Percentiles rank a stretch among this genome's conserved stretches.
Evolutionary conservation across 2,329 filamentous ascomycete genomes (phyloP).

Genomic region (Graphiopsis chlorocephala): DNA sequence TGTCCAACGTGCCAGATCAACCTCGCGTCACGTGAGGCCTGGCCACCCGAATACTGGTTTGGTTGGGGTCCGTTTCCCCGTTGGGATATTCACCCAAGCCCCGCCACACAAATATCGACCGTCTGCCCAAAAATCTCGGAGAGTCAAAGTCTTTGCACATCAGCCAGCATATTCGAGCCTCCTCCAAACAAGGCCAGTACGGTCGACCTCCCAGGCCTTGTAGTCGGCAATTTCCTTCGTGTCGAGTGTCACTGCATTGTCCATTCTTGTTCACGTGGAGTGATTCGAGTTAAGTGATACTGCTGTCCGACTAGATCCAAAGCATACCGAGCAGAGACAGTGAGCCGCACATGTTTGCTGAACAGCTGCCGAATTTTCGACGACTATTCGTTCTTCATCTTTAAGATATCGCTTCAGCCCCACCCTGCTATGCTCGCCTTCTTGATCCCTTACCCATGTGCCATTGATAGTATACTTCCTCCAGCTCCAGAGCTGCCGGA

Average conservation of each 20-base stretch:
- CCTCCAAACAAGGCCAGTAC: background rate
- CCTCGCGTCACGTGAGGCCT: background rate
- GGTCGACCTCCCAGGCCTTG: background rate
- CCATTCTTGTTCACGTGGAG: background rate
- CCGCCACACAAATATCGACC: background rate
- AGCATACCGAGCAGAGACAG: conserved; percentile 2
- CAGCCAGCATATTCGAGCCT: conserved; percentile 1
- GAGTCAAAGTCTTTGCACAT: conserved; percentile 1
- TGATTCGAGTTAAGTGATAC: background rate
- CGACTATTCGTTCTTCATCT: background rate
- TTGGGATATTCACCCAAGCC: background rate
- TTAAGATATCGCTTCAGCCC: background rate
- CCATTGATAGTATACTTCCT: background rate
- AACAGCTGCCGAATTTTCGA: background rate
- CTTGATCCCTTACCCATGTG: background rate
- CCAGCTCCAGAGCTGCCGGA: background rate
- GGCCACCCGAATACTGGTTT: background rate
- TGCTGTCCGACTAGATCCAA: background rate
- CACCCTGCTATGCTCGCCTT: conserved; percentile 1
- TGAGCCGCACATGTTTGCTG: background rate
- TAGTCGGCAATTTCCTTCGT: background rate
- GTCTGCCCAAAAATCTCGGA: background rate
- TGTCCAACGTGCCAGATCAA: background rate
- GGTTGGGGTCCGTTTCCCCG: background rate
- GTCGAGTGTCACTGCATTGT: background rate